phyloP scores from a whole-genome alignment of 139 green algal genomes.

The Chlorella sp. region DNA sequence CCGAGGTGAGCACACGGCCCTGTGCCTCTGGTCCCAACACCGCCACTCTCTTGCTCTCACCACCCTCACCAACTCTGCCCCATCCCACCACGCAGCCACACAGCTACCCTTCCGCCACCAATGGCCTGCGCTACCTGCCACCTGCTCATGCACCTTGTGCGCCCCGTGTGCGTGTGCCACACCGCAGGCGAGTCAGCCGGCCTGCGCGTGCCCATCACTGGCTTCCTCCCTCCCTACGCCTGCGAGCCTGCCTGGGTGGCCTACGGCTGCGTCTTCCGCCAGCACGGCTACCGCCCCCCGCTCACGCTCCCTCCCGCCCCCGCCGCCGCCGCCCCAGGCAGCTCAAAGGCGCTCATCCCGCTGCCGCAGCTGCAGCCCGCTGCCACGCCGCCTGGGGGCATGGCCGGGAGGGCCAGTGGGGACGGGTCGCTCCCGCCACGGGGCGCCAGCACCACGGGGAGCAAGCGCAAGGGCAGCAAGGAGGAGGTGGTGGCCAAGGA shows the following conservation, averaged over 20 bases:
- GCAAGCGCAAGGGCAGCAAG: too few relatives aligned
- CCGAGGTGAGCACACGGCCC: too few relatives aligned
- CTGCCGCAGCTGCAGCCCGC: neutral
- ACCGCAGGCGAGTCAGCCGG: slow-evolving; percentile 20
- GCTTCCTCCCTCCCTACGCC: neutral
- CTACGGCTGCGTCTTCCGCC: slow-evolving; percentile 13
- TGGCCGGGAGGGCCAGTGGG: too few relatives aligned
- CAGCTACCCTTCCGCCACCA: too few relatives aligned
- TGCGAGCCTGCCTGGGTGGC: slow-evolving; percentile 9
- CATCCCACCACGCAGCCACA: too few relatives aligned
- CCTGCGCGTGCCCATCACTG: slow-evolving; percentile 18
- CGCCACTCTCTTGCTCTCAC: too few relatives aligned
- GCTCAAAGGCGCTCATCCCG: neutral
- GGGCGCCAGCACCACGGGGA: too few relatives aligned
- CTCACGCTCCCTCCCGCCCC: neutral
- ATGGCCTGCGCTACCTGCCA: too few relatives aligned
- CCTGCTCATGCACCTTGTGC: neutral
- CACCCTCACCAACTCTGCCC: too few relatives aligned
- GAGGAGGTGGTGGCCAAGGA: too few relatives aligned
- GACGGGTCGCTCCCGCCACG: neutral
- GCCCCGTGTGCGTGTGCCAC: neutral
- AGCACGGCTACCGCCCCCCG: neutral
- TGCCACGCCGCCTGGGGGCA: neutral
- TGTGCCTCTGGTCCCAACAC: too few relatives aligned
- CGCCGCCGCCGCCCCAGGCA: too few relatives aligned